Evolutionary conservation across 2,329 filamentous ascomycete species (phyloP), one percentile per base, ranked within the genome.

Genomic region (Ceratocystis alfenasii): DNA sequence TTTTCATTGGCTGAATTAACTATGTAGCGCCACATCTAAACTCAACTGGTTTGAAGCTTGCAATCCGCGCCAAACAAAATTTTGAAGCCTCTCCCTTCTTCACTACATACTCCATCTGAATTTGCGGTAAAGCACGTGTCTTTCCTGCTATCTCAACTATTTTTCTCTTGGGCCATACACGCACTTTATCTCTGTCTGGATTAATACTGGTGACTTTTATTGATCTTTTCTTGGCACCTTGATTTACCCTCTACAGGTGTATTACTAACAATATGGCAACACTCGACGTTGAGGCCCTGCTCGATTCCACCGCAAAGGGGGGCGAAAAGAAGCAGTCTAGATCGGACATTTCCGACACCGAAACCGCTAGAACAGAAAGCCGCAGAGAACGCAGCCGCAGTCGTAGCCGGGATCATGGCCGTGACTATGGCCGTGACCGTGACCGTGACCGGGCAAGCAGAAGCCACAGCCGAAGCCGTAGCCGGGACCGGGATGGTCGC

Each of bases 221-320:
- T n/a, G 10, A n/a, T 33, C n/a, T 15, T 59, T 33, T 33, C 5
- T 30, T 20, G 28, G 33, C 25, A 59, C 53, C 33, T 59, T 41
- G 36, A 41, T 41, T 36, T 59, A 36, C 53, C 17, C 48, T 50
- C 36, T 25, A 53, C 17, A 30, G 15, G n/a, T n/a, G 12, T 22
- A 50, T 36, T 41, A 64, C 46, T 48, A 55, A 67, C 44, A 60
- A 81, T 3, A 41, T 82, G 79, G 75, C 78, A 64, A 78, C 75
- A 66, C 74, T 81, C 71, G 90, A 95, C 74, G 90, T 96, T 72
- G 92, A 96, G 80, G 90, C 90, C 70, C 83, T 96, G 70, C 85
- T 96, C 71, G 91, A 96, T 76, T 89, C 88, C 63, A 90, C 89
- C 69, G 89, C 89, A 64, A 86, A 85, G 74, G 77, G 79, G 68